Base-by-base conservation (phyloP, 1,284 basidiomycete species). In the Agaricales sp. region DNA sequence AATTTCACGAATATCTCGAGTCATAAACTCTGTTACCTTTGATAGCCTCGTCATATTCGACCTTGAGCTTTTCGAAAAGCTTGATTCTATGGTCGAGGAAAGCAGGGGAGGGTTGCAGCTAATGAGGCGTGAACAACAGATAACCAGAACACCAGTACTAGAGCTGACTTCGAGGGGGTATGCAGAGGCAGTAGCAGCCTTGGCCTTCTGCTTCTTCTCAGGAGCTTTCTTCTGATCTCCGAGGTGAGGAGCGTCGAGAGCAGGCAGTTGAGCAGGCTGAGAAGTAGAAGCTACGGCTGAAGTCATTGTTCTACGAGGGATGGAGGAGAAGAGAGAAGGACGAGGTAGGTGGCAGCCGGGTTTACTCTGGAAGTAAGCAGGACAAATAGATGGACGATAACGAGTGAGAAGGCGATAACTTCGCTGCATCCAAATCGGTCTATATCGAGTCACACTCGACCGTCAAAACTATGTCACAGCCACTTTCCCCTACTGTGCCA, bases 71-170 rank as follows among this genome's bases (percentile, higher is more conserved):
- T 48, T 97, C 89, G 60, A 93, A 99, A 59, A 98, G 81, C 63
- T 84, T 82, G 67, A 98, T 81, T 51, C 95, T 83, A 64, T 89
- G 84, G 59, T 87, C 86, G 67, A 98, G 87, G 75, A 84, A 98
- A 49, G 77, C 82, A 16, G 95, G 93, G 16, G 74, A 77, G 20
- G 94, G 93, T 67, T 81, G 75, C 48, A 95, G 70, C 87, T 94
- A 54, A 24, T 52, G 43, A 52, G 49, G 48, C 54, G 50, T 41
- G 50, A 52, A 53, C 43, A 53, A 30, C 52, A 20, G 52, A 46
- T 25, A 46, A 22, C 43, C n/a, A 47, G 43, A 23, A 24, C 37
- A 50, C 46, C 39, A 48, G 16, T 24, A 26, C 47, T n/a, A 35
- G 18, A 37, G 57, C 74, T 46, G 51, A 84, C 83, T 70, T 87